These are phyloP conservation scores for Selenicereus undatus DNA, from an alignment of 148 eudicot species.

Conservation along the genomic window DNA sequence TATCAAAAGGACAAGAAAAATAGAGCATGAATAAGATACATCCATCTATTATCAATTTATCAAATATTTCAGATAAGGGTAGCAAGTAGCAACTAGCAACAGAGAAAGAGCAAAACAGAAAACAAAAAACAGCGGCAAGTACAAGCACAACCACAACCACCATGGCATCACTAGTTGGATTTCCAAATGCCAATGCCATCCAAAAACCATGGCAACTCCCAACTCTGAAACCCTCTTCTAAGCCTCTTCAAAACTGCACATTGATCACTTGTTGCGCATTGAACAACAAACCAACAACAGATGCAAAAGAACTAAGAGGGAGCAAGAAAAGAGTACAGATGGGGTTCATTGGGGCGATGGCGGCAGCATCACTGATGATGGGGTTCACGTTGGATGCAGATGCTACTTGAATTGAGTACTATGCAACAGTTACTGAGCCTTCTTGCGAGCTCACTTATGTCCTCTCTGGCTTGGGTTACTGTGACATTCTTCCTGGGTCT, in stretches of 20 bases:
- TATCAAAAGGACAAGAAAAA: background rate
- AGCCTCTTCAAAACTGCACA: conserved; percentile 8
- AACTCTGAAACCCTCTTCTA: conserved; percentile 18
- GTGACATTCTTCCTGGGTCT: conserved; percentile 62
- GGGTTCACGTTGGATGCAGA: conserved; percentile 50
- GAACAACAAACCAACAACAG: background rate
- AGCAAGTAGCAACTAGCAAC: background rate
- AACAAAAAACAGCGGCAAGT: conserved; percentile 17
- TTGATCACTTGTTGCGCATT: background rate
- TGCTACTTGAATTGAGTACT: conserved; percentile 81
- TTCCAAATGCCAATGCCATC: conserved; percentile 20
- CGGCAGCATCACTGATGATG: conserved; percentile 54
- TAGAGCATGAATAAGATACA: background rate
- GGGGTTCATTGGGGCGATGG: conserved; percentile 24
- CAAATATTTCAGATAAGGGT: conserved; percentile 24
- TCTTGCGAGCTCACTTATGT: conserved; percentile 66
- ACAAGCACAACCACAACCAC: conserved; percentile 7
- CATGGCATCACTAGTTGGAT: conserved; percentile 8
- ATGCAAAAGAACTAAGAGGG: background rate
- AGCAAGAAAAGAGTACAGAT: conserved; percentile 5
- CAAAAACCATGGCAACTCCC: conserved; percentile 23
- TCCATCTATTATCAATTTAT: conserved; percentile 11
- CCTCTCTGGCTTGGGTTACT: conserved; percentile 73
- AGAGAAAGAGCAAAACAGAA: background rate
- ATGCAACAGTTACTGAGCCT: conserved; percentile 76